These are phyloP conservation scores for Trypanosoma avium DNA, from an alignment of 208 protist genomes.

Conservation along the genomic window DNA sequence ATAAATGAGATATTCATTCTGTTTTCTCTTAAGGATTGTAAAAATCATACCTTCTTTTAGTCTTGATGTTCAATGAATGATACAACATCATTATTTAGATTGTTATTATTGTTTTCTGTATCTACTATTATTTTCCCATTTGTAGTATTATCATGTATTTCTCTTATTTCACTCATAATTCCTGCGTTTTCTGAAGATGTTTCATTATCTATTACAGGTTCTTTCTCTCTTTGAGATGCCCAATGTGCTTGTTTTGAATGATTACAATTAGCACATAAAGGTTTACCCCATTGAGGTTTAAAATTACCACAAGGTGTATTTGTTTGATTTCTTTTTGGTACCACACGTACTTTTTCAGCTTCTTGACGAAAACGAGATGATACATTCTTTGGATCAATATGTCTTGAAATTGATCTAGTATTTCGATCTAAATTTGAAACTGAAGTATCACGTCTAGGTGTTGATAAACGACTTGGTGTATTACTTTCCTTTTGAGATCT, in stretches of 20 bases:
- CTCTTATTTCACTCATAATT: background rate
- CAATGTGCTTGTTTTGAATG: conserved; percentile 29
- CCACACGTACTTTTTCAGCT: conserved; percentile 17
- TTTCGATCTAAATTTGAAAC: background rate
- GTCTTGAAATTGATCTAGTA: background rate
- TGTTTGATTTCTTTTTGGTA: conserved; percentile 10
- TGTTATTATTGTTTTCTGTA: background rate
- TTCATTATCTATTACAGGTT: background rate
- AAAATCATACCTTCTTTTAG: too few relatives aligned
- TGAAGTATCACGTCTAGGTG: conserved; percentile 7
- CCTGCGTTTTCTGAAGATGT: background rate
- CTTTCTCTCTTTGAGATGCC: background rate
- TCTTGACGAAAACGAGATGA: conserved; percentile 23
- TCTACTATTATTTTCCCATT: background rate
- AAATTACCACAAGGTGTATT: conserved; percentile 24
- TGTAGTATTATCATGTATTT: background rate
- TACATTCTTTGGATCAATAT: background rate
- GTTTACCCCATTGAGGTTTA: conserved; percentile 37
- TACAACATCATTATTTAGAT: background rate
- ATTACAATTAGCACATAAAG: conserved; percentile 26
- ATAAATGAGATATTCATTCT: too few relatives aligned
- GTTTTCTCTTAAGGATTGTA: too few relatives aligned
- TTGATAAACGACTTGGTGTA: background rate
- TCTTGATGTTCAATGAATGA: background rate
- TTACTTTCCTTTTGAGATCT: background rate